Evolutionary conservation across 768 basidiomycete species (phyloP), one percentile per base, ranked within the genome.

Genomic region (Lentinus brumalis): DNA sequence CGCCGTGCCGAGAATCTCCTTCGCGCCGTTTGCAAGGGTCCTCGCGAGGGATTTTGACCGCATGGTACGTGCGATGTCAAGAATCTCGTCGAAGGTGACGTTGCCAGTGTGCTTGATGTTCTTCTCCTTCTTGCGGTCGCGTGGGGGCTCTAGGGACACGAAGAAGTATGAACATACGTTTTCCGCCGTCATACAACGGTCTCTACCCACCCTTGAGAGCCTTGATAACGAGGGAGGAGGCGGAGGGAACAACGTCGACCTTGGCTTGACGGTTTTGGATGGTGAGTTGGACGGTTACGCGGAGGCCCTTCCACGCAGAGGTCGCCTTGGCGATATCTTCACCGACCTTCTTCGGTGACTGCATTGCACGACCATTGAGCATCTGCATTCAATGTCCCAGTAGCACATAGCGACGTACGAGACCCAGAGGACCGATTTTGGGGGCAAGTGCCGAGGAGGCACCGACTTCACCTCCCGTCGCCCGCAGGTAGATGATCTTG

Each of bases 241-340:
- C 97, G 47, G 95, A 94, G 68, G 96, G 96, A 54, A 99, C 96
- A 69, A 98, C 96, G 59, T 94, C 84, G 72, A 98, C 95, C 67
- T 90, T 81, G 57, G 97, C 97, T 87, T 99, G 97, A 78, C 97
- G 94, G 81, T 99, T 99, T 86, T 98, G 97, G 78, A 98, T 98
- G 61, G 96, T 98, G 62, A 98, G 87, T 78, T 98, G 94, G 67
- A 98, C 95, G 67, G 97, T 98, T 61, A 99, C 96, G 64, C 96
- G 94, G 74, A 98, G 93, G 81, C 97, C 97, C 80, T 99, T 99
- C 97, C 97, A 99, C 75, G 88, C 89, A 50, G 88, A 86, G 62
- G 97, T 99, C 60, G 96, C 96, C 78, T 99, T 99, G 70, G 97
- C 97, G 75, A 99, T 99, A 80, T 99, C 97, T 93, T 99, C 97